Percentiles rank a stretch among this genome's conserved stretches.
Evolutionary conservation across 2,329 filamentous ascomycete genomes (phyloP).

Genomic region (Penicillium thymicola): DNA sequence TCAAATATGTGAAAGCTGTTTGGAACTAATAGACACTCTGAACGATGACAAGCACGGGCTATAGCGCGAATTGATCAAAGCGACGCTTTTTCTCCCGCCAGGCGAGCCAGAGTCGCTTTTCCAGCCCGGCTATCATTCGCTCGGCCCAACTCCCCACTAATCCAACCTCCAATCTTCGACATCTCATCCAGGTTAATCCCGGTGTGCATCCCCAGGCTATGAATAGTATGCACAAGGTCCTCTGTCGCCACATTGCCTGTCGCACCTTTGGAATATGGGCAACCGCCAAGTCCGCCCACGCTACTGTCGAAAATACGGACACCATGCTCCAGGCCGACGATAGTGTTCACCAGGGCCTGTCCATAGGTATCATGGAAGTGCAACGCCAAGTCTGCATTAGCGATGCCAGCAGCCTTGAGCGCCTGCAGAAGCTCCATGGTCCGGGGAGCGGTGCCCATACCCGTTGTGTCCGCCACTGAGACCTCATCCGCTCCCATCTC

Average conservation of each 20-base stretch:
- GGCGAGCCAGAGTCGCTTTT: slow-evolving; percentile 48
- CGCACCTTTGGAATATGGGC: slow-evolving; percentile 63
- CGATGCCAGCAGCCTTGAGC: slow-evolving; percentile 58
- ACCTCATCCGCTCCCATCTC: slow-evolving; percentile 66
- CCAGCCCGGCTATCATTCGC: slow-evolving; percentile 53
- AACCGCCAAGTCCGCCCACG: slow-evolving; percentile 62
- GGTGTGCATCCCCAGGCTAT: slow-evolving; percentile 59
- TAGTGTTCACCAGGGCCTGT: slow-evolving; percentile 61
- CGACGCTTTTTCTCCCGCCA: slow-evolving; percentile 21
- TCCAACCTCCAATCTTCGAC: slow-evolving; percentile 56
- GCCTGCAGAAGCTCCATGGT: slow-evolving; percentile 58
- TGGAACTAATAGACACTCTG: neutral
- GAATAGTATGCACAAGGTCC: slow-evolving; percentile 59
- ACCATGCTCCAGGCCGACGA: slow-evolving; percentile 61
- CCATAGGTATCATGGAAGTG: slow-evolving; percentile 68
- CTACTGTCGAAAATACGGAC: slow-evolving; percentile 62
- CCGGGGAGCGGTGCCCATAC: slow-evolving; percentile 63
- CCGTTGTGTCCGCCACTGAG: slow-evolving; percentile 63
- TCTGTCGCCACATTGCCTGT: slow-evolving; percentile 65
- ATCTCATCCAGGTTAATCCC: slow-evolving; percentile 57
- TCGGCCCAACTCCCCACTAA: slow-evolving; percentile 52
- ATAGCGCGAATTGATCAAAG: neutral
- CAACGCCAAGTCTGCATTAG: slow-evolving; percentile 58
- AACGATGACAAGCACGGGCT: neutral
- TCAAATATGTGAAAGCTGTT: neutral